Evolutionary conservation across 805 yeast species (phyloP).

Genomic region (Pichia pseudocactophila): DNA sequence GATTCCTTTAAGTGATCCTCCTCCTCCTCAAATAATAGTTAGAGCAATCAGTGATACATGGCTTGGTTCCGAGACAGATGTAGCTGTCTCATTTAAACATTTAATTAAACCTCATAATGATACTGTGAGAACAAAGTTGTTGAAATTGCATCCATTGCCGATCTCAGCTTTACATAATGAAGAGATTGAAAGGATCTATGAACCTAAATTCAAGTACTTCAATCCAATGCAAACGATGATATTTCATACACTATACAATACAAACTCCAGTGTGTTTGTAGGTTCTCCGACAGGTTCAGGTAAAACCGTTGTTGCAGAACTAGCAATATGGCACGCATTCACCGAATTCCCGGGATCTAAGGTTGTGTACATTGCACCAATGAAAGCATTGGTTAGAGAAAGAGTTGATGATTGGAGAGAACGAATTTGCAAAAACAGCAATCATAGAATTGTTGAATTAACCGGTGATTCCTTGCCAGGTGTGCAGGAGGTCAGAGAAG

Average conservation of each 20-base stretch:
- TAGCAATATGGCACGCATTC: slow-evolving; percentile 96
- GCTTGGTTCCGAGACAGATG: slow-evolving; percentile 76
- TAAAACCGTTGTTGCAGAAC: slow-evolving; percentile 92
- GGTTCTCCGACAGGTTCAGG: slow-evolving; percentile 99
- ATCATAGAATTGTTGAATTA: slow-evolving; percentile 55
- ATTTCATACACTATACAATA: slow-evolving; percentile 79
- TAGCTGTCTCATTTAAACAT: slow-evolving; percentile 81
- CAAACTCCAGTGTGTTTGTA: slow-evolving; percentile 71
- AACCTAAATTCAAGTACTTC: slow-evolving; percentile 65
- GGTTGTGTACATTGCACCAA: slow-evolving; percentile 79
- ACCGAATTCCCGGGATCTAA: slow-evolving; percentile 71
- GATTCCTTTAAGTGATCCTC: slow-evolving; percentile 82
- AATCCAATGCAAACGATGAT: slow-evolving; percentile 99
- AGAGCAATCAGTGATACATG: slow-evolving; percentile 77
- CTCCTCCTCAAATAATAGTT: slow-evolving; percentile 82
- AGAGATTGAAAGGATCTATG: slow-evolving; percentile 60
- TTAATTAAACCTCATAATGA: slow-evolving; percentile 83
- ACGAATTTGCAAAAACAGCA: slow-evolving; percentile 40
- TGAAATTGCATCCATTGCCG: slow-evolving; percentile 81
- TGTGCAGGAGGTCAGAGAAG: slow-evolving; percentile 52
- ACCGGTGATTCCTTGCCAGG: slow-evolving; percentile 81
- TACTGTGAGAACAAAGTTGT: slow-evolving; percentile 71
- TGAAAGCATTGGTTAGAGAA: slow-evolving; percentile 80
- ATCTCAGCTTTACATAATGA: slow-evolving; percentile 66
- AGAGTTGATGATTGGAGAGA: slow-evolving; percentile 74